Evolutionary conservation across 345 rosid genomes (phyloP).

Genomic region (Eucalyptus caleyi): DNA sequence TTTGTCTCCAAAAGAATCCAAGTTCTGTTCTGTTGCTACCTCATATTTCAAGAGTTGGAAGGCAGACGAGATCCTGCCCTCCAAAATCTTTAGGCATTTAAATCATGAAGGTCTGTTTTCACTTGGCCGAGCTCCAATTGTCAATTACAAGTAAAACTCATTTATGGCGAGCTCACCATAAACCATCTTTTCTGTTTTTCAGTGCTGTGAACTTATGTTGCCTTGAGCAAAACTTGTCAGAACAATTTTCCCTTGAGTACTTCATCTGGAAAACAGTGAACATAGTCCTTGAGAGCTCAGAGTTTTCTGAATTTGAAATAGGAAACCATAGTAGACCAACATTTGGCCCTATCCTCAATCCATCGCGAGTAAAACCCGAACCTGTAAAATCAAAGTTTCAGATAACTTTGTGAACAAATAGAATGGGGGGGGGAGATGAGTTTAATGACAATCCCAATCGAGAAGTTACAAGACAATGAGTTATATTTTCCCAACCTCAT

Average conservation of each 20-base stretch:
- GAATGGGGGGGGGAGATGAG: accelerated
- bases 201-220: neutral
- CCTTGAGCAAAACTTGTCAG: neutral
- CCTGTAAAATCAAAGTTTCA: neutral
- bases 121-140: neutral
- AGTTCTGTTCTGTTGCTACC: neutral
- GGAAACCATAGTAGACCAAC: neutral
- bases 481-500: too few relatives aligned
- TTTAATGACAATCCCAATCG: too few relatives aligned
- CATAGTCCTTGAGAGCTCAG: neutral
- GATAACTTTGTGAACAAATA: too few relatives aligned
- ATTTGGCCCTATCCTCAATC: neutral
- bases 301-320: neutral
- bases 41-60: neutral
- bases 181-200: neutral
- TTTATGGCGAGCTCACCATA: neutral
- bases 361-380: neutral
- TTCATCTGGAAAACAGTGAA: neutral
- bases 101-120: neutral
- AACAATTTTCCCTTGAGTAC: neutral
- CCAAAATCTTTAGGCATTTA: neutral
- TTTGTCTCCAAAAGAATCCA: neutral
- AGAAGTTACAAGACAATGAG: too few relatives aligned
- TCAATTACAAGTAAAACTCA: neutral
- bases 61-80: neutral